phyloP scores from a whole-genome alignment of 1,139 yeast species.

The Yamadazyma songkhlaensis region DNA sequence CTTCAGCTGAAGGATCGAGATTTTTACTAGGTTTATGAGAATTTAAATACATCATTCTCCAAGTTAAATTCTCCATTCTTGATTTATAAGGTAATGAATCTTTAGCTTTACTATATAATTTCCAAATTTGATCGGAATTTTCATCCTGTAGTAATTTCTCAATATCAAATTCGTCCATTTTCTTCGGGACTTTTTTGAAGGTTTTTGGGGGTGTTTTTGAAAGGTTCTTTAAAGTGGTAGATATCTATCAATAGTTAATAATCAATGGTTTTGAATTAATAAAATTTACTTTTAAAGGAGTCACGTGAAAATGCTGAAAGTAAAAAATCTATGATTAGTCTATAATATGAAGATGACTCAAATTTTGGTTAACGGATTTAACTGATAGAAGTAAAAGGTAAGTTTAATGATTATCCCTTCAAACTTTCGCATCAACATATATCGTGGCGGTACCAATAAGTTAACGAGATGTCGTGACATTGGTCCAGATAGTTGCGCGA shows the following conservation, averaged over 20 bases:
- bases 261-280: no score
- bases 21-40: conserved; percentile 3
- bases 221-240: neutral
- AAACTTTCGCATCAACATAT: neutral
- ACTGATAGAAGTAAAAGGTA: no score
- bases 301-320: no score
- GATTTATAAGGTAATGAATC: conserved; percentile 74
- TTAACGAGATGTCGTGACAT: neutral
- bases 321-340: no score
- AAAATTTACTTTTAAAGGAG: no score
- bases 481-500: neutral
- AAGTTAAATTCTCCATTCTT: conserved; percentile 78
- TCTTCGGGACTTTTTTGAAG: neutral
- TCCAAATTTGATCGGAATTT: conserved; percentile 59
- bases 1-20: conserved; percentile 45
- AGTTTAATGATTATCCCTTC: neutral
- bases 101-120: conserved; percentile 72
- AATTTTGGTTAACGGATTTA: no score
- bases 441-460: neutral
- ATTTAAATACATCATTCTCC: conserved; percentile 79
- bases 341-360: no score
- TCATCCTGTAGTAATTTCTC: conserved; percentile 9
- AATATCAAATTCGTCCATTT: conserved; percentile 3
- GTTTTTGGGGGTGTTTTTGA: neutral
- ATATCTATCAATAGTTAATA: no score